Conservation (phyloP, 352 stramenopile species). For the Pythium dissimile region DNA sequence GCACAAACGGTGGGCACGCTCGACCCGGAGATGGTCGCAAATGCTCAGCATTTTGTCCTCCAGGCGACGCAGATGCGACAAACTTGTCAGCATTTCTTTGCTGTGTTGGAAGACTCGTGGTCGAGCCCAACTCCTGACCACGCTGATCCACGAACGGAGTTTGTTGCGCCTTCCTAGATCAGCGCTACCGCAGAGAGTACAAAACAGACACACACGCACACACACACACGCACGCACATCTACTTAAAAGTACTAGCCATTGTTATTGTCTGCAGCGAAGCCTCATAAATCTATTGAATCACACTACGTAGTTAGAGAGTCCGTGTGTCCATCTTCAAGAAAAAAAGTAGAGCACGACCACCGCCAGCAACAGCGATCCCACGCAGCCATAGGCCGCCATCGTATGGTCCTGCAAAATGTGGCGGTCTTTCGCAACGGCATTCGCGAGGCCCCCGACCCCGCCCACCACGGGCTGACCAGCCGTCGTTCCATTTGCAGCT, state of each 20-base stretch:
- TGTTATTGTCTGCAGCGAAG: too few relatives aligned
- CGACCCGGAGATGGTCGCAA: slow-evolving; percentile 47
- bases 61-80: slow-evolving; percentile 37
- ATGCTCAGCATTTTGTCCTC: slow-evolving; percentile 31
- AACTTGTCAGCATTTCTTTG: slow-evolving; percentile 34
- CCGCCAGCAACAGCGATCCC: slow-evolving; percentile 34
- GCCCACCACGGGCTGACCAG: not conserved
- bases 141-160: not conserved
- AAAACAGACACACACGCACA: not conserved
- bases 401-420: slow-evolving; percentile 20
- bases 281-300: not conserved
- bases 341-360: slow-evolving; percentile 44
- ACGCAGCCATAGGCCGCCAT: slow-evolving; percentile 35
- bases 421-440: slow-evolving; percentile 16
- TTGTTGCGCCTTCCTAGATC: not conserved
- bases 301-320: slow-evolving; percentile 2
- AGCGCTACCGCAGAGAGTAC: not conserved
- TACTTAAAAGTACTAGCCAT: too few relatives aligned
- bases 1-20: slow-evolving; percentile 28
- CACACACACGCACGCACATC: too few relatives aligned
- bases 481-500: not conserved
- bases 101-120: slow-evolving; percentile 39
- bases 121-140: not conserved
- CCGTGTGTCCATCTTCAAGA: slow-evolving; percentile 26
- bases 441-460: slow-evolving; percentile 10